Evolutionary conservation across 129 eudicot genomes (phyloP), one percentile per base, ranked within the genome.

Genomic region (Centrapalus pauciflorus): DNA sequence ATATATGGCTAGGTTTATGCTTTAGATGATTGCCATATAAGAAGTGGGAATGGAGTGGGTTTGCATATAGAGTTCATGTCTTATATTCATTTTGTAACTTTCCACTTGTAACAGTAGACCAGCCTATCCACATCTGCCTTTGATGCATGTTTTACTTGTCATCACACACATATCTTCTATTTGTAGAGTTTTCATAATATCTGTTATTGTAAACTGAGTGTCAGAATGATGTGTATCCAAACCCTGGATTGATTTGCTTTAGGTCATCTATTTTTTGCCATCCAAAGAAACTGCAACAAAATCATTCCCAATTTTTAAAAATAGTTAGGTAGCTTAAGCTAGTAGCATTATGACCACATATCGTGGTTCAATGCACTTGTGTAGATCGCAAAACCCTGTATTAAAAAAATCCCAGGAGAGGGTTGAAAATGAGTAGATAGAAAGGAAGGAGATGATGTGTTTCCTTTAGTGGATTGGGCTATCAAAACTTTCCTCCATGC

Each of bases 1-100:
- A 48, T 34, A 71, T 62, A 61, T 32, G 38, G 58, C 50, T 72
- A 45, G 46, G 67, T 61, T 25, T 17, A 45, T n/a, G 52, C 21
- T 45, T 45, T 45, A 45, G 52, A 45, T 45, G 9, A n/a, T 7
- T 40, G 74, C 21, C 64, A 69, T 34, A 3, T 48, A 26, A 59
- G 37, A 43, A 27, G 13, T n/a, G n/a, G 12, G 27, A 40, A 37
- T 38, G 45, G 33, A 5, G 19, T 55, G 45, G 57, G 13, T 27
- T 38, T 69, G 23, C 28, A 40, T 69, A 43, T 13, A 7, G 40
- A 54, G 6, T 34, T 4, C 24, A 34, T 50, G 56, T 10, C 20
- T 4, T 30, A 32, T 17, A 30, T 50, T 4, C 37, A 14, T 55
- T 27, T 37, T 24, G 35, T 50, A 37, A 25, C 54, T 27, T 37